phyloP scores from a whole-genome alignment of 805 yeast genomes.

The Wickerhamomyces mucosus region DNA sequence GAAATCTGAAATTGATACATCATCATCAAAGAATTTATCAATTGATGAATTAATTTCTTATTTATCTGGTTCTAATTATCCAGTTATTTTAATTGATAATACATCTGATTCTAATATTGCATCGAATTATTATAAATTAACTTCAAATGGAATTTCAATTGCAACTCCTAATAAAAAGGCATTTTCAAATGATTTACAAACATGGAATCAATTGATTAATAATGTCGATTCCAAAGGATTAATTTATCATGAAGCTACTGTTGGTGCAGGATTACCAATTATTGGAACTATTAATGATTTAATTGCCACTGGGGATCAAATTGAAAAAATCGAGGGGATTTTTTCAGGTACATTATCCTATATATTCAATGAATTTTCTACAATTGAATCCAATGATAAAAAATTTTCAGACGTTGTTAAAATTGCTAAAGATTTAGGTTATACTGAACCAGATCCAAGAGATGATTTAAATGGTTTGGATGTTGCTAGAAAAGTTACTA shows the following conservation, averaged over 20 bases:
- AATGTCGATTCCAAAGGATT: slow-evolving; percentile 48
- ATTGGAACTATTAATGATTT: slow-evolving; percentile 83
- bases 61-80: slow-evolving; percentile 56
- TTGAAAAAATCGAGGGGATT: slow-evolving; percentile 89
- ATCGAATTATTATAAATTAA: slow-evolving; percentile 62
- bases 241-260: slow-evolving; percentile 96
- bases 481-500: slow-evolving; percentile 97
- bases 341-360: slow-evolving; percentile 93
- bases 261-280: slow-evolving; percentile 97
- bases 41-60: slow-evolving; percentile 50
- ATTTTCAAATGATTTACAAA: slow-evolving; percentile 63
- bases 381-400: slow-evolving; percentile 47
- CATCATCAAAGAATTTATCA: slow-evolving; percentile 37
- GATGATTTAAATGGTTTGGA: slow-evolving; percentile 97
- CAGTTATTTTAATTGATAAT: slow-evolving; percentile 86
- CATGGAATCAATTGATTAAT: slow-evolving; percentile 71
- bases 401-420: slow-evolving; percentile 86
- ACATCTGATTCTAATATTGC: slow-evolving; percentile 82
- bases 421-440: slow-evolving; percentile 84
- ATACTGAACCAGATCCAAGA: slow-evolving; percentile 99
- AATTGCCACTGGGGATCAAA: slow-evolving; percentile 86
- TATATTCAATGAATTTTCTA: slow-evolving; percentile 88
- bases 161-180: slow-evolving; percentile 99
- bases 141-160: slow-evolving; percentile 73
- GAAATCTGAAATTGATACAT: slow-evolving; percentile 36